A percentile compares a stretch with the other conserved stretches of the same genome.
Evolutionary conservation across 2,329 filamentous ascomycete species (phyloP).

Genomic region (Ophiocordyceps camponoti-leonardi): DNA sequence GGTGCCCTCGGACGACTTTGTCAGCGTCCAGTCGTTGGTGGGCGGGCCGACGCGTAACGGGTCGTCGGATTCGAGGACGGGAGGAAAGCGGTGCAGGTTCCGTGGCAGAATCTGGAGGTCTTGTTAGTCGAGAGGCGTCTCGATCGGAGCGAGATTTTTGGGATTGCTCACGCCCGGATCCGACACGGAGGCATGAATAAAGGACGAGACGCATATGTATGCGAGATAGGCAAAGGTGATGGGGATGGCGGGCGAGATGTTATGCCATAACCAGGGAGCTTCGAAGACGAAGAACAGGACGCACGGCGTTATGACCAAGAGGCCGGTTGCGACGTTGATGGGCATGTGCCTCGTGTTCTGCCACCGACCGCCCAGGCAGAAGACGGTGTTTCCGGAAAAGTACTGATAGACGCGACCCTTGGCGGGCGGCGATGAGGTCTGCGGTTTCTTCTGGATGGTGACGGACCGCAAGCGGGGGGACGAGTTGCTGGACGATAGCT

Average conservation of each 20-base stretch:
- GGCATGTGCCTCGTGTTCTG: constrained; percentile 80
- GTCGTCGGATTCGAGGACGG: constrained; percentile 57
- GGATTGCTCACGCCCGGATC: constrained; percentile 67
- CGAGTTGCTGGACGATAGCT: constrained; percentile 65
- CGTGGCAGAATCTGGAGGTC: constrained; percentile 80
- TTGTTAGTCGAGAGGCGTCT: constrained; percentile 2
- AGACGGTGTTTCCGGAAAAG: constrained; percentile 84
- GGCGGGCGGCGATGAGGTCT: constrained; percentile 6
- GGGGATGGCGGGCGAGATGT: constrained; percentile 77
- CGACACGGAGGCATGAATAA: constrained; percentile 77
- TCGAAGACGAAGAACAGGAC: constrained; percentile 75
- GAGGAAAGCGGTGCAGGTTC: constrained; percentile 81
- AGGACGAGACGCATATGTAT: constrained; percentile 81
- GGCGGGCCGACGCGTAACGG: constrained; percentile 67
- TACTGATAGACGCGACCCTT: constrained; percentile 65
- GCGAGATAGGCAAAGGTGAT: constrained; percentile 84
- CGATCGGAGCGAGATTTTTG: neutral
- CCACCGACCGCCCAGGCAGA: constrained; percentile 69
- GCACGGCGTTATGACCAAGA: constrained; percentile 63
- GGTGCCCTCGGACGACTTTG: constrained; percentile 57
- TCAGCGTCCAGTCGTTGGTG: constrained; percentile 85
- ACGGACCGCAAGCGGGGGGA: constrained; percentile 45
- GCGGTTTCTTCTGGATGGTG: constrained; percentile 15
- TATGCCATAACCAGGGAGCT: constrained; percentile 69
- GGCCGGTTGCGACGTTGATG: constrained; percentile 73